Conservation (phyloP, 2,329 filamentous ascomycete genomes). For the Alternaria angustiovoidea region DNA sequence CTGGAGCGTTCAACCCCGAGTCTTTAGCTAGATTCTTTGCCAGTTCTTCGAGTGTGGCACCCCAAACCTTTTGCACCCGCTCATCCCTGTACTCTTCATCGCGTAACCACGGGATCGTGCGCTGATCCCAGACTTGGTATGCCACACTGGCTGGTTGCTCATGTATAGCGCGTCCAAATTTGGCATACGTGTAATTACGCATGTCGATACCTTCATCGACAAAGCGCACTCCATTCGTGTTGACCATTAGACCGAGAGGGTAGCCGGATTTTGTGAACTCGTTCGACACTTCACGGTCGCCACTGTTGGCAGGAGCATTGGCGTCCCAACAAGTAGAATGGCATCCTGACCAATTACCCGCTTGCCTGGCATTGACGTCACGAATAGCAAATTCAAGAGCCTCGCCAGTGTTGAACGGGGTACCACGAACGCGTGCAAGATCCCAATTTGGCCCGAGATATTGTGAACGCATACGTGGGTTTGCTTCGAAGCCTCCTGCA, state of each 20-base stretch:
- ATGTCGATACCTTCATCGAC: conserved; percentile 72
- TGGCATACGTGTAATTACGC: conserved; percentile 73
- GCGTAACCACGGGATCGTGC: conserved; percentile 62
- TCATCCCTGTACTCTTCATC: conserved; percentile 69
- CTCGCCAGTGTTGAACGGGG: conserved; percentile 70
- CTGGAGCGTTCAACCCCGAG: conserved; percentile 58
- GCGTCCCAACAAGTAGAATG: conserved; percentile 73
- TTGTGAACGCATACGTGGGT: conserved; percentile 63
- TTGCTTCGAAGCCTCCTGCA: conserved; percentile 71
- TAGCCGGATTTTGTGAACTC: conserved; percentile 75
- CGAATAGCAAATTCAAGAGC: conserved; percentile 62
- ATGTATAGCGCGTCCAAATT: conserved; percentile 69
- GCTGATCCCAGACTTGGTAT: conserved; percentile 71
- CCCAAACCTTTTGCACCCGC: conserved; percentile 63
- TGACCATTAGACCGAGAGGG: conserved; percentile 71
- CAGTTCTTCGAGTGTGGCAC: conserved; percentile 62
- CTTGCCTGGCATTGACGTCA: conserved; percentile 60
- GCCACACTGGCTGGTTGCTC: conserved; percentile 65
- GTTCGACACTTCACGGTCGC: conserved; percentile 68
- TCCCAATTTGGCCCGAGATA: conserved; percentile 70
- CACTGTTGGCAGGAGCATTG: conserved; percentile 62
- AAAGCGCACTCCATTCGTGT: conserved; percentile 66
- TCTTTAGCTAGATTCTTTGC: conserved; percentile 57
- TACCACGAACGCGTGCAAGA: conserved; percentile 67
- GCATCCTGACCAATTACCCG: conserved; percentile 70